phyloP scores from a whole-genome alignment of 78 protist genomes.

The Diacronema lutheri region DNA sequence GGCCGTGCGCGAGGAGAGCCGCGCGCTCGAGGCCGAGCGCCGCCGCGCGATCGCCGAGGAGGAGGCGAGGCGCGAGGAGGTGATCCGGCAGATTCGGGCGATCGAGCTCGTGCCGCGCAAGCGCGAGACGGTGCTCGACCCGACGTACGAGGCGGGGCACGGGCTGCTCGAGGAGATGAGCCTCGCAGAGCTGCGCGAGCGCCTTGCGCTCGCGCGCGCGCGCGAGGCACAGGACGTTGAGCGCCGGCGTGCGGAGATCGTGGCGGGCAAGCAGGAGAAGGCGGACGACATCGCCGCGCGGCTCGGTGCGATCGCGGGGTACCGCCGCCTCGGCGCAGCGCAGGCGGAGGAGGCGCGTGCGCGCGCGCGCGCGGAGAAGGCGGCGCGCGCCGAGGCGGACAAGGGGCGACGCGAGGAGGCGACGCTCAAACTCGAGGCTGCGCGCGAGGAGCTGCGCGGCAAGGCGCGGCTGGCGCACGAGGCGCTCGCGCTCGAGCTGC shows the following conservation, averaged over 20 bases:
- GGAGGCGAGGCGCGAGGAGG: not conserved
- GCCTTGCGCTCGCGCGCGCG: not conserved
- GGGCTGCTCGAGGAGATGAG: slow-evolving; percentile 42
- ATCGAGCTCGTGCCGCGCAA: slow-evolving; percentile 32
- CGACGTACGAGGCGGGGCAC: slow-evolving; percentile 5
- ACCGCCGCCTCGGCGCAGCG: no score
- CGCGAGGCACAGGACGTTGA: not conserved
- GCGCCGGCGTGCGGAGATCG: slow-evolving; percentile 6
- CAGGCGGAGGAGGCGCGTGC: not conserved
- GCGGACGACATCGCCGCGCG: not conserved
- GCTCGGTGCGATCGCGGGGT: not conserved
- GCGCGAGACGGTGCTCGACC: slow-evolving; percentile 4
- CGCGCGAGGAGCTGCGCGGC: not conserved
- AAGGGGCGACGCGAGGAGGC: not conserved
- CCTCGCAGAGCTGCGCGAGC: slow-evolving; percentile 38
- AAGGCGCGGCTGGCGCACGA: not conserved
- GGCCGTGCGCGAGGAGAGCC: not conserved
- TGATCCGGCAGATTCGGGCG: slow-evolving; percentile 45
- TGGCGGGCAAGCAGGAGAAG: not conserved
- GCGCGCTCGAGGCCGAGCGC: not conserved
- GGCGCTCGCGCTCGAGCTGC: slow-evolving; percentile 2
- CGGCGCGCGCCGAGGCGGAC: not conserved
- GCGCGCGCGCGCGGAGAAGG: not conserved
- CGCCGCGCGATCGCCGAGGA: not conserved
- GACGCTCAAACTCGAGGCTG: not conserved